Percentiles rank a stretch among this genome's conserved stretches.
These are phyloP conservation scores for Ophiocordyceps camponoti-rufipedis DNA, from an alignment of 2,329 filamentous ascomycete species.

Conservation along the genomic window DNA sequence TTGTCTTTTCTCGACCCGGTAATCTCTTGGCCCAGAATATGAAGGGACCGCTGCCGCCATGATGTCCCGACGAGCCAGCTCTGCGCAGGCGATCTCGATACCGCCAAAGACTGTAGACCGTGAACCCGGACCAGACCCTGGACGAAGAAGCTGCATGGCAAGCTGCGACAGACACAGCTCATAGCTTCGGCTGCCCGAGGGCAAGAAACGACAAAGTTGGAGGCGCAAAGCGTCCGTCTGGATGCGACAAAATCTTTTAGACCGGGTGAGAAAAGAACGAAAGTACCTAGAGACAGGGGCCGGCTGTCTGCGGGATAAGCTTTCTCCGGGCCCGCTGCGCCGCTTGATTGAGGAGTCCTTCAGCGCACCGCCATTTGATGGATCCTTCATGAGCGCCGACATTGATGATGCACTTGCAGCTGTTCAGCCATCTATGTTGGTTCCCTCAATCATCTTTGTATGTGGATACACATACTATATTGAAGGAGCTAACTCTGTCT, in stretches of 20 bases:
- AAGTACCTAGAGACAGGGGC: too few relatives aligned
- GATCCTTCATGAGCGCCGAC: too few relatives aligned
- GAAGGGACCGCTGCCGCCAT: conserved; percentile 3
- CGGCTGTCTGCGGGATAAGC: not conserved
- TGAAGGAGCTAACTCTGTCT: not conserved
- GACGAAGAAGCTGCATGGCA: conserved; percentile 28
- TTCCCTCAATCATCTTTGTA: too few relatives aligned
- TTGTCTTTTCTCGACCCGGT: too few relatives aligned
- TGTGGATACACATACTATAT: not conserved
- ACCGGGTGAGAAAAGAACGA: not conserved
- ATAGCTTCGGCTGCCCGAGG: conserved; percentile 12
- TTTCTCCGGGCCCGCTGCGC: not conserved
- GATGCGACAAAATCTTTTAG: not conserved
- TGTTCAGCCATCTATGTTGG: too few relatives aligned
- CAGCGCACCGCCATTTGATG: too few relatives aligned
- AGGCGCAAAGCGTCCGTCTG: not conserved
- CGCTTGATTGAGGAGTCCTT: not conserved
- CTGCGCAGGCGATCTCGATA: not conserved
- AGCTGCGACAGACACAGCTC: conserved; percentile 28
- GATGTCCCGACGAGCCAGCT: not conserved
- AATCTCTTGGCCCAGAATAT: conserved; percentile 1
- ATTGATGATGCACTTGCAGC: too few relatives aligned
- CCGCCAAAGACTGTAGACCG: conserved; percentile 7
- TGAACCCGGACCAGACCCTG: conserved; percentile 24
- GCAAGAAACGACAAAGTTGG: not conserved